Percentiles rank a stretch among this genome's conserved stretches.
phyloP scores from a whole-genome alignment of 2,329 filamentous ascomycete species.

The Penicillium sp. region DNA sequence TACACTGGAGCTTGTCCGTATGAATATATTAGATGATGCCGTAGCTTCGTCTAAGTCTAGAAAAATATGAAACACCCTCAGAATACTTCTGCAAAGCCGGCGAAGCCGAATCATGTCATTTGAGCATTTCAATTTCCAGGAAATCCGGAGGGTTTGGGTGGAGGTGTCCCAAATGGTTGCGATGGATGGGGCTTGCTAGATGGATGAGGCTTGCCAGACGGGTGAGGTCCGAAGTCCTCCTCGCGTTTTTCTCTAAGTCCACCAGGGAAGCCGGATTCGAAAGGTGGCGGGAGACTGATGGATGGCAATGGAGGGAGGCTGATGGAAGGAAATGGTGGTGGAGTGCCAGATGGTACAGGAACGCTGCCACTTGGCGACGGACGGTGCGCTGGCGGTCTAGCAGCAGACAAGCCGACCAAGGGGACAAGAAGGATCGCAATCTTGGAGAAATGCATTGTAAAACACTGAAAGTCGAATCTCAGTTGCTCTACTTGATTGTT shows the following conservation, averaged over 20 bases:
- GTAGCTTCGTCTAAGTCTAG: too few species aligned
- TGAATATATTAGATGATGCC: too few species aligned
- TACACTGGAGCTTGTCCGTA: too few species aligned
- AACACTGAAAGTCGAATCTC: neutral
- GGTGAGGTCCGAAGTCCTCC: neutral
- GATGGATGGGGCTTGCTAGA: constrained; percentile 2
- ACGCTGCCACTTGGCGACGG: neutral
- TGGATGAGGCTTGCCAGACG: neutral
- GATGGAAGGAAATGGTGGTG: constrained; percentile 1
- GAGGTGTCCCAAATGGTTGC: neutral
- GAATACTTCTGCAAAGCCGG: too few species aligned
- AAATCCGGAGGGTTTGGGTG: too few species aligned
- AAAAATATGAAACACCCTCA: too few species aligned
- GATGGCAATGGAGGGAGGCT: constrained; percentile 3
- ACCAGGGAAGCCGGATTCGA: constrained; percentile 2
- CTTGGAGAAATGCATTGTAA: constrained; percentile 5
- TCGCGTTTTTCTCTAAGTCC: neutral
- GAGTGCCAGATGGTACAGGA: constrained; percentile 4
- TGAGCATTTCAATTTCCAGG: too few species aligned
- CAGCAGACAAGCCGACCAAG: constrained; percentile 8
- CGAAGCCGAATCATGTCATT: too few species aligned
- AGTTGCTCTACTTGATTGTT: neutral
- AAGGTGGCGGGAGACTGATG: neutral
- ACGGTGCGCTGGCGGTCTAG: constrained; percentile 1
- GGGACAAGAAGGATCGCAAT: neutral